Evolutionary conservation across 2,329 filamentous ascomycete species (phyloP).

Genomic region (Microascus cirrosus): DNA sequence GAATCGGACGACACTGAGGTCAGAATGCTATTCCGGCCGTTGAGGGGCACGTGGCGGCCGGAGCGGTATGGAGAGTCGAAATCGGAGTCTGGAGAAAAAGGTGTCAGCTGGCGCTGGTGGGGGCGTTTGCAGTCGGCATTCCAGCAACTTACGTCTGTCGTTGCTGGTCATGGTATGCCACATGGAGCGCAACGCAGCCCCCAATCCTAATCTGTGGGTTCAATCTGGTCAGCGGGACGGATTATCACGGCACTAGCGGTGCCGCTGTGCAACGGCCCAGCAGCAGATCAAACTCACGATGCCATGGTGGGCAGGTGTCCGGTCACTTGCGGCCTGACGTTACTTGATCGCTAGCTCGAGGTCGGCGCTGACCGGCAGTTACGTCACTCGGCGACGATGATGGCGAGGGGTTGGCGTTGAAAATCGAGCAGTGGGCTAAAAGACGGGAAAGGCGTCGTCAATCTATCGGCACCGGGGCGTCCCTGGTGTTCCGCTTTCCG

Average conservation of each 20-base stretch:
- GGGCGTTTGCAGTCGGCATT: neutral
- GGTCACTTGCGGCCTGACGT: neutral
- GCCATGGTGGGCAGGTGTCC: neutral
- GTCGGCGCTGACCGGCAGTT: neutral
- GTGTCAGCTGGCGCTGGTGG: neutral
- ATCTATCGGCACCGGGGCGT: neutral
- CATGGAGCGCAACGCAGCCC: slow-evolving; percentile 72
- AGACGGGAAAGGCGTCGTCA: neutral
- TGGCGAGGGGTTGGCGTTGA: neutral
- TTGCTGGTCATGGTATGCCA: slow-evolving; percentile 84
- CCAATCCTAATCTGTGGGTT: slow-evolving; percentile 47
- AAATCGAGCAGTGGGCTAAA: neutral
- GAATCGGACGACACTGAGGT: slow-evolving; percentile 86
- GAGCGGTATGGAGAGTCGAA: slow-evolving; percentile 90
- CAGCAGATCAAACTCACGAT: neutral
- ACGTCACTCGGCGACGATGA: neutral
- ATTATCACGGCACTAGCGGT: neutral
- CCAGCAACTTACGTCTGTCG: slow-evolving; percentile 47
- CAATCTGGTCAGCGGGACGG: neutral
- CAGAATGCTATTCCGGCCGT: slow-evolving; percentile 70
- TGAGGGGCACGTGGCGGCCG: slow-evolving; percentile 80
- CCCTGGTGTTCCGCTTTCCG: neutral
- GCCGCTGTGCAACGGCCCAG: neutral
- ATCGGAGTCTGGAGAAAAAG: slow-evolving; percentile 57
- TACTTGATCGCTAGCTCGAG: neutral